Conservation (phyloP, 2,329 filamentous ascomycete species). For the Penicillium hesseltinei region DNA sequence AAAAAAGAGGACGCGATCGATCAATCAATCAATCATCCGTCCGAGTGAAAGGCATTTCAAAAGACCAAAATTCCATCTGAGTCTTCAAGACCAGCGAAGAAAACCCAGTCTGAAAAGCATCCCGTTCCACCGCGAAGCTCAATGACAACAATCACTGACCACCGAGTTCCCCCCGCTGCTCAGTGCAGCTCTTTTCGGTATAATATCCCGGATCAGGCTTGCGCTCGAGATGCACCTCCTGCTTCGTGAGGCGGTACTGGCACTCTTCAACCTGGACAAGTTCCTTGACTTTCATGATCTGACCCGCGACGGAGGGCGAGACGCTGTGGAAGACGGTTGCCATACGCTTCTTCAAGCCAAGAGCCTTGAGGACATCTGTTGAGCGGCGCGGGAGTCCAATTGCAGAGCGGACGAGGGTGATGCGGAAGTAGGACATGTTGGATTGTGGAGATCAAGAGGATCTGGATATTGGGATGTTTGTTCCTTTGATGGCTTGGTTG, state of each 20-base stretch:
- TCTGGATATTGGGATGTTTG: constrained; percentile 2
- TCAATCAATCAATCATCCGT: not conserved
- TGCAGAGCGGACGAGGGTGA: constrained; percentile 83
- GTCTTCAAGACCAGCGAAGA: not conserved
- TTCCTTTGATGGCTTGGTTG: not conserved
- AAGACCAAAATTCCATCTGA: not conserved
- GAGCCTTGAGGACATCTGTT: constrained; percentile 75
- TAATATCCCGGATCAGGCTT: constrained; percentile 78
- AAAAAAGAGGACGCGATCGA: constrained; percentile 2
- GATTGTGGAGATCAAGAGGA: not conserved
- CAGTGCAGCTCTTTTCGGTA: constrained; percentile 57
- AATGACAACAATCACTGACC: not conserved
- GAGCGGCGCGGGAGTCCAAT: constrained; percentile 83
- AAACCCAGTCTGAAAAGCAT: not conserved
- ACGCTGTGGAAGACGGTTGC: constrained; percentile 89
- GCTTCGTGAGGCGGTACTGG: constrained; percentile 59
- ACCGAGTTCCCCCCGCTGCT: constrained; percentile 24
- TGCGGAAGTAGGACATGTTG: constrained; percentile 78
- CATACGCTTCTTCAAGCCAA: constrained; percentile 81
- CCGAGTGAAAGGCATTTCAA: not conserved
- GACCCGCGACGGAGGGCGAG: constrained; percentile 74
- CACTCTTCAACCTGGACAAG: constrained; percentile 81
- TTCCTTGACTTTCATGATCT: constrained; percentile 94
- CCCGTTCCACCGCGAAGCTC: not conserved
- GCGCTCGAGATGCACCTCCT: constrained; percentile 68